A percentile compares a stretch with the other conserved stretches of the same genome.
Conservation (phyloP, 306 rosid species). For the Canavalia ensiformis region DNA sequence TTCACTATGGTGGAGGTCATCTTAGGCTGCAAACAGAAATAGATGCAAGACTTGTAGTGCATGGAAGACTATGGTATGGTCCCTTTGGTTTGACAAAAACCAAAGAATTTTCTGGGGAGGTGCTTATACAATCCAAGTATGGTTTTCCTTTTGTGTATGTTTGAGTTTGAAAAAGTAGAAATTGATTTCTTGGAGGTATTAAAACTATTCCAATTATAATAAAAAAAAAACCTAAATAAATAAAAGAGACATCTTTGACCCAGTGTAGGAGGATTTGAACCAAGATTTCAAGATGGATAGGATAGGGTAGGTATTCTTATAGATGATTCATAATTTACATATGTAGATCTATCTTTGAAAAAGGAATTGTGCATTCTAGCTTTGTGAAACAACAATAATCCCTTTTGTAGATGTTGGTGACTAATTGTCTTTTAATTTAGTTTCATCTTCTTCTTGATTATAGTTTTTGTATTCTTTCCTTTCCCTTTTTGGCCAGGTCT, state of each 20-base stretch:
- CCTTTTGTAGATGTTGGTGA: not conserved
- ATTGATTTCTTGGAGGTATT: no score
- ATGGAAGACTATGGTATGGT: slow-evolving; percentile 25
- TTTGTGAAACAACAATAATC: not conserved
- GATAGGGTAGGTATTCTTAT: no score
- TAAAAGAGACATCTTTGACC: no score
- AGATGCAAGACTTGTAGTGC: not conserved
- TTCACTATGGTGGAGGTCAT: not conserved
- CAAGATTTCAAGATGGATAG: no score
- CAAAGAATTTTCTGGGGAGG: not conserved
- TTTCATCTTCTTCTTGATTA: not conserved
- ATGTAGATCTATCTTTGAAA: no score
- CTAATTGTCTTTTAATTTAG: slow-evolving; percentile 10
- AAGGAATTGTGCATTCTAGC: not conserved
- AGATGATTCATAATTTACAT: no score
- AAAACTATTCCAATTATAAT: no score
- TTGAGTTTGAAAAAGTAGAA: no score
- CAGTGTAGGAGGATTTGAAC: no score
- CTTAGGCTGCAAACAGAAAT: slow-evolving; percentile 12
- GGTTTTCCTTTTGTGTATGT: slow-evolving; percentile 1
- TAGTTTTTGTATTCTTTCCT: slow-evolving; percentile 10
- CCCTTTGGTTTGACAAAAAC: slow-evolving; percentile 14
- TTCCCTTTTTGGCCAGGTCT: not conserved
- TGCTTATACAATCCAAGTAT: not conserved
- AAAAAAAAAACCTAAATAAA: no score